A percentile compares a stretch with the other conserved stretches of the same genome.
Evolutionary conservation across 257 asterid genomes (phyloP).

Genomic region (Cinchona pubescens): DNA sequence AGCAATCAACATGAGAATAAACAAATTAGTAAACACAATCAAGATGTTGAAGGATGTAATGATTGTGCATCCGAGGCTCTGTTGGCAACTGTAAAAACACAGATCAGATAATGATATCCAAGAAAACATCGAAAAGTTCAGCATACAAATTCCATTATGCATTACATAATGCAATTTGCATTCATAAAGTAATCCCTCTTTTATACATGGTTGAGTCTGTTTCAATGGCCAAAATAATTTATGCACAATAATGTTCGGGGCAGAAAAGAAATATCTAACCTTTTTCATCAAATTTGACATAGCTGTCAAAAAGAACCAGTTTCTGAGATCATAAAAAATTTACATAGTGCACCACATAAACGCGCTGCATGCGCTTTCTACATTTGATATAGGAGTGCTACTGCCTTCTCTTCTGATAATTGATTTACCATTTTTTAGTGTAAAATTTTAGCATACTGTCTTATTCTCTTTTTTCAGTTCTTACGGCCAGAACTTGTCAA

Average conservation of each 20-base stretch:
- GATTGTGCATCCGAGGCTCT: not conserved
- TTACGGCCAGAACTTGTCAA: slow-evolving; percentile 83
- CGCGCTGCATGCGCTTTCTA: not conserved
- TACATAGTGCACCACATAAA: not conserved
- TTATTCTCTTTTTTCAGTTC: slow-evolving; percentile 54
- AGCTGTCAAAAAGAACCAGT: not conserved
- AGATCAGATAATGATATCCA: not conserved
- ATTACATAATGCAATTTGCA: not conserved
- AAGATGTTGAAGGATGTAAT: not conserved
- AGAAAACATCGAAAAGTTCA: not conserved
- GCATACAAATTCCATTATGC: not conserved
- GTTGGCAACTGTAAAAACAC: not conserved
- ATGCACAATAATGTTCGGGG: not conserved
- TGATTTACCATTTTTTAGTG: not conserved
- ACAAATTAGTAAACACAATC: not conserved
- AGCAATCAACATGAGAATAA: not conserved
- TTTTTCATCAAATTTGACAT: not conserved
- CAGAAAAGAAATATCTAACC: not conserved
- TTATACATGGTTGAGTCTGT: not conserved
- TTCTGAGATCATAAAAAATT: not conserved
- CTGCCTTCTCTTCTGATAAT: not conserved
- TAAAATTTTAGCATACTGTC: not conserved
- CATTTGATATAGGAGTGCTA: not conserved
- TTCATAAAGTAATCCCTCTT: not conserved
- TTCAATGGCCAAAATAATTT: not conserved